Evolutionary conservation across 164 flowering plant genomes (phyloP).

Genomic region (Brasenia schreberi): DNA sequence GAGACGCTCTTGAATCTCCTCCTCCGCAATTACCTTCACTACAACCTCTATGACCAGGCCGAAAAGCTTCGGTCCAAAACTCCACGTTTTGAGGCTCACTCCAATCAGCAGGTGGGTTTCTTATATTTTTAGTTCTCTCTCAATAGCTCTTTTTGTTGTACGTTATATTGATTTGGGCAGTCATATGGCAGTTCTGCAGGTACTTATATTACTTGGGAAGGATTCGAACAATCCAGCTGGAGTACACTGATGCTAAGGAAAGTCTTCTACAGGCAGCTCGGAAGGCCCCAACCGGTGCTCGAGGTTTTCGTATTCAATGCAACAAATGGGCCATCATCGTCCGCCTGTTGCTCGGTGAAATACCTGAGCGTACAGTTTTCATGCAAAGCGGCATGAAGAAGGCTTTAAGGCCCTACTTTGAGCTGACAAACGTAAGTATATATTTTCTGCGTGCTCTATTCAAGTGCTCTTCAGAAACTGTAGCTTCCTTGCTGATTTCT

Average conservation of each 20-base stretch:
- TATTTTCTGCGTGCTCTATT: not conserved
- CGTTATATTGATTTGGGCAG: not conserved
- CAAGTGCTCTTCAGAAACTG: not conserved
- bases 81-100: conserved; percentile 93
- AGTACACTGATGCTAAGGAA: conserved; percentile 73
- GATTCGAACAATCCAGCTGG: conserved; percentile 62
- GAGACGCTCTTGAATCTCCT: conserved; percentile 79
- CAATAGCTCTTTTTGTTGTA: not conserved
- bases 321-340: conserved; percentile 90
- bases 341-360: conserved; percentile 79
- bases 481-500: not conserved
- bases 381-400: conserved; percentile 96
- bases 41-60: conserved; percentile 92
- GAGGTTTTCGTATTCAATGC: conserved; percentile 67
- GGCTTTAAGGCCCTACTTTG: conserved; percentile 92
- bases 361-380: conserved; percentile 92
- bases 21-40: conserved; percentile 88
- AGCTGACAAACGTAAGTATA: conserved; percentile 82
- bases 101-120: conserved; percentile 71
- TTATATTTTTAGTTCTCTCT: not conserved
- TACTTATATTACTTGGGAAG: conserved; percentile 74
- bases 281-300: conserved; percentile 62
- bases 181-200: conserved; percentile 59
- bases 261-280: conserved; percentile 68
- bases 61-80: conserved; percentile 94